Base-by-base conservation (phyloP, 2,329 filamentous ascomycete genomes). In the Paracoccidioides brasiliensis region DNA sequence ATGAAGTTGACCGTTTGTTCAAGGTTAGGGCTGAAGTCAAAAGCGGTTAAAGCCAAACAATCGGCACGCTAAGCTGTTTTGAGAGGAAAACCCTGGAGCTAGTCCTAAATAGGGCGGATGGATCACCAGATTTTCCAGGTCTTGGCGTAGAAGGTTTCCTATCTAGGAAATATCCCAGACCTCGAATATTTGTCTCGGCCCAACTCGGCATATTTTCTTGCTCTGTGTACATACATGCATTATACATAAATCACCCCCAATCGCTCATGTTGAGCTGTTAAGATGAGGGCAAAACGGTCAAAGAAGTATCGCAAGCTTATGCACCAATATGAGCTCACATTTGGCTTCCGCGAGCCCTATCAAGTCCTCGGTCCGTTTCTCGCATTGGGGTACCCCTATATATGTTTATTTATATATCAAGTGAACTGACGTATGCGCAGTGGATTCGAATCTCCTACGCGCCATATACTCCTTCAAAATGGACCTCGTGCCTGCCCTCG, bases 271-370 rank as follows among this genome's bases (percentile, higher is more conserved):
- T 41, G 5, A 40, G 12, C 48, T n/a, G 15, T 62, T 70, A 79
- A 64, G 51, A 86, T 85, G 81, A 78, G 82, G 65, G 83, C 82
- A 54, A 88, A 87, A 72, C 77, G 81, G 58, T 78, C 76, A 44
- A 85, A 87, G 72, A 83, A 85, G 64, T 90, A 89, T 70, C 82
- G 84, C 67, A 96, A 96, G 82, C 83, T 96, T 66, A 94, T 98
- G 84, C 85, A 89, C 72, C 85, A 91, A 68, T 95, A 90, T 79
- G 83, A 84, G 67, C 80, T 91, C 70, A 84, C 83, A 58, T 96
- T 95, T 69, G 85, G 86, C 58, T 96, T 96, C 71, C 88, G 90
- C 63, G 87, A 93, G 73, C 90, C 93, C 9, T 97, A 96, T 74
- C 93, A 97, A 74, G 85, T 95, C 53, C 76, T 95, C 45, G 77